Evolutionary conservation across 73 alveolate species (phyloP), one percentile per base, ranked within the genome.

Genomic region (Paramecium biaurelia): DNA sequence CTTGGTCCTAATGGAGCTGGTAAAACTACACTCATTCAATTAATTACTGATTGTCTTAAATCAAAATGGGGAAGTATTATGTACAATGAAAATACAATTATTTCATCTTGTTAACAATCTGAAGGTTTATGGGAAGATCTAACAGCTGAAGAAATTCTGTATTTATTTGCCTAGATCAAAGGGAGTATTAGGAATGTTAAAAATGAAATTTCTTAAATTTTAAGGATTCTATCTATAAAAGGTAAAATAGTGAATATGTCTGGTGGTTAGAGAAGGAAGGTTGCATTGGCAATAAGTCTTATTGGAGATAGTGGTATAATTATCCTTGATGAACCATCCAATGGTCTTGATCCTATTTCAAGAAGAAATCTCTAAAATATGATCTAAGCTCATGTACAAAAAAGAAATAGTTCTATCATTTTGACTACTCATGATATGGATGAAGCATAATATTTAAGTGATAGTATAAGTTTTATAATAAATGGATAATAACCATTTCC

Each of bases 391-490:
- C 94, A 95, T 32, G 74, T 79, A 10, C 21, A 79, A 28, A 92
- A 72, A 57, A 20, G 72, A 4, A 41, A 56, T 12, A 93, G 90
- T 23, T 88, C 86, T 7, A 93, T 93, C 47, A 95, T 96, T 12
- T 59, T 96, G 37, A 96, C 99, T 8, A 96, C 99, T 10, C 99
- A 96, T 86, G 96, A 93, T 68, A 96, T 96, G 98, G 99, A 96
- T 32, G 99, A 96, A 53, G 99, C 99, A 21, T 96, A 96, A 70
- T 93, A 96, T 67, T 92, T 96, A 10, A 97, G 98, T 23, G 99
- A 96, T 92, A 59, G 95, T 20, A 96, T 96, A 63, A 96, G 97
- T 5, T 95, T 96, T 11, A 96, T 96, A 94, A 92, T 96, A 18
- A 89, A 85, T 35, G 99, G 99, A 43, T 15, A 43, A 15, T 30